phyloP scores from a whole-genome alignment of 371 early-diverging fungal genomes.

The Apophysomyces variabilis region DNA sequence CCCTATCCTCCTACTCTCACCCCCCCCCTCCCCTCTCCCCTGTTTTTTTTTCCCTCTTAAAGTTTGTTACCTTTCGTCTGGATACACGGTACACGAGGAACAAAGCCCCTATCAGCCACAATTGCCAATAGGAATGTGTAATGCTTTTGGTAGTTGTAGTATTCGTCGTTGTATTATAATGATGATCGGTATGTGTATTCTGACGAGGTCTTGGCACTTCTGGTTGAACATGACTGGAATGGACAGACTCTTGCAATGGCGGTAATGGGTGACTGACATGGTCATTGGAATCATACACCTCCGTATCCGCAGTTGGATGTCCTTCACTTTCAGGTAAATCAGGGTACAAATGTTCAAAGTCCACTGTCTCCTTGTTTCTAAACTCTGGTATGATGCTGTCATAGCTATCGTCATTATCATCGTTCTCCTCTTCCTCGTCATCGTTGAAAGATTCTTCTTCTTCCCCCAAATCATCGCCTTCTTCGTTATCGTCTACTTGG shows the following conservation, averaged over 20 bases:
- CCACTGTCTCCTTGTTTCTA: constrained; percentile 13
- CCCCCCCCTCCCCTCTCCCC: no score
- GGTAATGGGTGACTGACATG: not conserved
- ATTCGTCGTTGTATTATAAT: not conserved
- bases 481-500: not conserved
- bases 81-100: not conserved
- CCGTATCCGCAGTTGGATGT: not conserved
- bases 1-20: no score
- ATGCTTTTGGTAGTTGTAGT: not conserved
- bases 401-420: constrained; percentile 12
- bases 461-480: constrained; percentile 3
- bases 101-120: constrained; percentile 11
- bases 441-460: constrained; percentile 2
- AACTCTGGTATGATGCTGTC: constrained; percentile 14
- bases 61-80: not conserved
- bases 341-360: constrained; percentile 7
- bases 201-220: not conserved
- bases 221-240: no score
- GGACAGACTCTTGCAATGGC: not conserved
- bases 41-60: not conserved
- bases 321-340: not conserved
- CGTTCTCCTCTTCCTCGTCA: not conserved
- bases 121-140: not conserved
- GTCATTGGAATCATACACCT: not conserved
- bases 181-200: not conserved